Evolutionary conservation across 2,329 filamentous ascomycete genomes (phyloP).

Genomic region (Moelleriella libera): DNA sequence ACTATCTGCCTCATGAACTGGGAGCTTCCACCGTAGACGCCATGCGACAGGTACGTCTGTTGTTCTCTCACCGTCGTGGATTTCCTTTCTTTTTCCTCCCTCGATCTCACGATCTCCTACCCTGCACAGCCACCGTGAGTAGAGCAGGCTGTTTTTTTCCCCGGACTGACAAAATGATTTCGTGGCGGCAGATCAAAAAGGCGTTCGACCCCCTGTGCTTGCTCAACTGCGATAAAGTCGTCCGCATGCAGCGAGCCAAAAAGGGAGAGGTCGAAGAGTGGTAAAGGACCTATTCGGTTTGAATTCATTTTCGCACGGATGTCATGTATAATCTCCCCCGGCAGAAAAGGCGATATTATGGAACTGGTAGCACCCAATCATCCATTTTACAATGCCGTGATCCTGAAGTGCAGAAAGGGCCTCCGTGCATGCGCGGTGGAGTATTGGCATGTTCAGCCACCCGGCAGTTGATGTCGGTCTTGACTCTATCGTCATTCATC

Average conservation of each 20-base stretch:
- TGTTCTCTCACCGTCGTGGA: not conserved
- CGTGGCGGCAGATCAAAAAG: slow-evolving; percentile 49
- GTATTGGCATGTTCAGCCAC: too few species aligned
- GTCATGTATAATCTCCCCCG: too few species aligned
- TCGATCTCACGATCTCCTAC: not conserved
- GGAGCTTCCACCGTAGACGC: slow-evolving; percentile 61
- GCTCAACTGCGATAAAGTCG: slow-evolving; percentile 56
- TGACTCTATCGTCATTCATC: too few species aligned
- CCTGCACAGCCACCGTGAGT: not conserved
- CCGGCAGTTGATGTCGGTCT: too few species aligned
- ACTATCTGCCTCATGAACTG: slow-evolving; percentile 68
- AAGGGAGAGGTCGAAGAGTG: slow-evolving; percentile 29
- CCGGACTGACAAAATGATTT: not conserved
- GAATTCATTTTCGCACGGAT: too few species aligned
- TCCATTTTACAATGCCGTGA: too few species aligned
- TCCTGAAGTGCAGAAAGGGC: too few species aligned
- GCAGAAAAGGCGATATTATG: too few species aligned
- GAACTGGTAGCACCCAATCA: too few species aligned
- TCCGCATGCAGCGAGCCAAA: slow-evolving; percentile 39
- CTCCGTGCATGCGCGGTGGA: too few species aligned
- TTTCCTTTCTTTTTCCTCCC: not conserved
- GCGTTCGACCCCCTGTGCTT: slow-evolving; percentile 64
- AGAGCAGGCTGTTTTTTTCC: not conserved
- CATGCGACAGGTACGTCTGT: slow-evolving; percentile 58
- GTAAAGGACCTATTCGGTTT: slow-evolving; percentile 12